phyloP scores from a whole-genome alignment of 202 grass and related monocot genomes.

The Alloteropsis angusta region DNA sequence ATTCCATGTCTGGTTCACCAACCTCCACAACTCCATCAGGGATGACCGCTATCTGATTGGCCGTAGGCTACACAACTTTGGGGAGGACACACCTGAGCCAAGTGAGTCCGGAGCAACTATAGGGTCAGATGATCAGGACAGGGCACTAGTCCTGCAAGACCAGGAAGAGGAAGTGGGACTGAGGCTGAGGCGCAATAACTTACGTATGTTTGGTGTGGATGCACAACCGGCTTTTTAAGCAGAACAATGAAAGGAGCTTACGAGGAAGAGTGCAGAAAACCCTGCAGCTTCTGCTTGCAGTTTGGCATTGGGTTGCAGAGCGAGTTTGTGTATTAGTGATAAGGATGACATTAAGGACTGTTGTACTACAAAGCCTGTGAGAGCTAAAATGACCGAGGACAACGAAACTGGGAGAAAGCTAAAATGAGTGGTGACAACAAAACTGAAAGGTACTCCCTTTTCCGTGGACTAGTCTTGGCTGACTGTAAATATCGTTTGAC shows the following conservation, averaged over 20 bases:
- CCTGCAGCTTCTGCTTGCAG: not conserved
- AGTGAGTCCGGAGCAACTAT: not conserved
- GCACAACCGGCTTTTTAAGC: slow-evolving; percentile 29
- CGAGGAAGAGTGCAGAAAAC: not conserved
- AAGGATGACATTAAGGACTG: not conserved
- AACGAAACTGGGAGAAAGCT: not conserved
- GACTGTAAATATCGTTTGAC: slow-evolving; percentile 40
- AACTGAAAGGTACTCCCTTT: not conserved
- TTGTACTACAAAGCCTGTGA: slow-evolving; percentile 14
- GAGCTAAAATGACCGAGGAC: not conserved
- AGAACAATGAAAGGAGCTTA: not conserved
- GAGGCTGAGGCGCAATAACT: slow-evolving; percentile 54
- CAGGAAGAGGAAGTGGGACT: slow-evolving; percentile 42
- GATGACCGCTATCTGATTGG: slow-evolving; percentile 94
- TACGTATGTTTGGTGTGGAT: not conserved
- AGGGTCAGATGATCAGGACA: slow-evolving; percentile 6
- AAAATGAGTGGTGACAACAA: not conserved
- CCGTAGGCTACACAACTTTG: slow-evolving; percentile 83
- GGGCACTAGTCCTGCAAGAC: slow-evolving; percentile 36
- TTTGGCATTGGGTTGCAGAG: slow-evolving; percentile 15
- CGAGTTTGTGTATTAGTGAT: not conserved
- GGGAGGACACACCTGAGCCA: slow-evolving; percentile 35
- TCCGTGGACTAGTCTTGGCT: not conserved
- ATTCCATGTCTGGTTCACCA: slow-evolving; percentile 94
- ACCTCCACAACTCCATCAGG: slow-evolving; percentile 93